Evolutionary conservation across 2,329 filamentous ascomycete genomes (phyloP).

Genomic region (Alternaria angustiovoidea): DNA sequence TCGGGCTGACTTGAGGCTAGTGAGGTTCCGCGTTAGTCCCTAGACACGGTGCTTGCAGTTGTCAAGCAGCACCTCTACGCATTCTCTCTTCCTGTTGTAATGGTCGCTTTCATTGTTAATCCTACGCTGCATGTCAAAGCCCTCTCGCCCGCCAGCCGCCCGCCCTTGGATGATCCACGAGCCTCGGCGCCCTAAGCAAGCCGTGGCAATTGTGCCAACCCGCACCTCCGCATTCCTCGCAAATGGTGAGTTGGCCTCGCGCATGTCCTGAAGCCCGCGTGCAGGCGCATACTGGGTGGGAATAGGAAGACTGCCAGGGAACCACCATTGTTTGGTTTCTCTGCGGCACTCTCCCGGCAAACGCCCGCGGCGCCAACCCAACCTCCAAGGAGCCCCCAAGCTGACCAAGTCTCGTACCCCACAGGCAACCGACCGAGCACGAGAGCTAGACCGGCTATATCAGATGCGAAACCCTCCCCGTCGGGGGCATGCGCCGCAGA

Average conservation of each 20-base stretch:
- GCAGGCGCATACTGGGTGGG: neutral
- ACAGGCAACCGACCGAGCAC: conserved; percentile 53
- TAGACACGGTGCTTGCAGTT: conserved; percentile 9
- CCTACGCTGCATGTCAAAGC: conserved; percentile 15
- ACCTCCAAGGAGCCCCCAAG: conserved; percentile 14
- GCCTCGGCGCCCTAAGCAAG: conserved; percentile 19
- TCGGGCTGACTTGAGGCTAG: conserved; percentile 5
- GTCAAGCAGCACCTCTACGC: conserved; percentile 12
- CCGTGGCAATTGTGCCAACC: conserved; percentile 28
- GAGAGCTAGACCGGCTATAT: conserved; percentile 58
- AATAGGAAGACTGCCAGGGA: neutral
- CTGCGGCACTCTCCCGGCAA: conserved; percentile 13
- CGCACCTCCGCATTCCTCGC: conserved; percentile 30
- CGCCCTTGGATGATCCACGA: conserved; percentile 22
- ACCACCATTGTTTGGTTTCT: conserved; percentile 1
- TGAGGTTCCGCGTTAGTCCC: conserved; percentile 6
- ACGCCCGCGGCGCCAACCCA: conserved; percentile 13
- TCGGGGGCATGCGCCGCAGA: conserved; percentile 66
- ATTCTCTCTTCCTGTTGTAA: conserved; percentile 16
- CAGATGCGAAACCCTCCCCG: conserved; percentile 61
- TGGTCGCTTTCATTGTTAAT: conserved; percentile 16
- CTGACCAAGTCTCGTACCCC: conserved; percentile 38
- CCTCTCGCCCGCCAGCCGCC: conserved; percentile 12
- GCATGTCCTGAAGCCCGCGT: neutral
- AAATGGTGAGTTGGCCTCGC: conserved; percentile 31